These are phyloP conservation scores for Phytophthora colocasiae DNA, from an alignment of 352 stramenopile genomes.

Conservation along the genomic window DNA sequence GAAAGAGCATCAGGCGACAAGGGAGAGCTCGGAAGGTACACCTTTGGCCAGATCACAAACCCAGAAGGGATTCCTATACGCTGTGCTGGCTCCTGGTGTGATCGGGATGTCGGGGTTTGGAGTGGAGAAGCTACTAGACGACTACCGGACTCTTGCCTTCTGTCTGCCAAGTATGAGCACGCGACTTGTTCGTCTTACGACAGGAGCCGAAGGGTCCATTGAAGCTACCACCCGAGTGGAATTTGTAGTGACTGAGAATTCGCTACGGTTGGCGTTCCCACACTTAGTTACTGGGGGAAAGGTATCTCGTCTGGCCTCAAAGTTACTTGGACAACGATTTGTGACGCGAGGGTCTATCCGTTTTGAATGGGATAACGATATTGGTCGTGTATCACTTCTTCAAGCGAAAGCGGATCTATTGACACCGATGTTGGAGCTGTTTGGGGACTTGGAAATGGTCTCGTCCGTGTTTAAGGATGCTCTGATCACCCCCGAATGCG, in stretches of 20 bases:
- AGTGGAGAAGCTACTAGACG: background rate
- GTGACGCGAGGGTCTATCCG: background rate
- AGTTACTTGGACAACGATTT: constrained; percentile 5
- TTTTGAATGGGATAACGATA: constrained; percentile 7
- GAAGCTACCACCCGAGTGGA: background rate
- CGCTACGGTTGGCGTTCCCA: background rate
- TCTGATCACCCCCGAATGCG: constrained; percentile 2
- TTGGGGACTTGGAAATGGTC: constrained; percentile 7
- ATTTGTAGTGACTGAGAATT: background rate
- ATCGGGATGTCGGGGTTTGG: background rate
- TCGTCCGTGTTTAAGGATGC: constrained; percentile 4
- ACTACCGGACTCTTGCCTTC: background rate
- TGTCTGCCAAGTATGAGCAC: constrained; percentile 3
- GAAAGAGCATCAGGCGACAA: background rate
- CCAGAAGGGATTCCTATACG: constrained; percentile 7
- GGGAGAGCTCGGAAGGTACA: background rate
- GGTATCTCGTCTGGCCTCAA: background rate
- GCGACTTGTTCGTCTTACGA: background rate
- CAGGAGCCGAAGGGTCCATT: background rate
- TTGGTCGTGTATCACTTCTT: background rate
- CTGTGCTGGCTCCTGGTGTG: background rate
- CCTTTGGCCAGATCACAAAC: background rate
- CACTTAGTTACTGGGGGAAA: background rate
- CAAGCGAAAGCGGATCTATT: constrained; percentile 4
- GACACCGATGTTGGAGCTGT: constrained; percentile 11